phyloP scores from a whole-genome alignment of 1,284 basidiomycete genomes.

The Macrocystidia cucumis region DNA sequence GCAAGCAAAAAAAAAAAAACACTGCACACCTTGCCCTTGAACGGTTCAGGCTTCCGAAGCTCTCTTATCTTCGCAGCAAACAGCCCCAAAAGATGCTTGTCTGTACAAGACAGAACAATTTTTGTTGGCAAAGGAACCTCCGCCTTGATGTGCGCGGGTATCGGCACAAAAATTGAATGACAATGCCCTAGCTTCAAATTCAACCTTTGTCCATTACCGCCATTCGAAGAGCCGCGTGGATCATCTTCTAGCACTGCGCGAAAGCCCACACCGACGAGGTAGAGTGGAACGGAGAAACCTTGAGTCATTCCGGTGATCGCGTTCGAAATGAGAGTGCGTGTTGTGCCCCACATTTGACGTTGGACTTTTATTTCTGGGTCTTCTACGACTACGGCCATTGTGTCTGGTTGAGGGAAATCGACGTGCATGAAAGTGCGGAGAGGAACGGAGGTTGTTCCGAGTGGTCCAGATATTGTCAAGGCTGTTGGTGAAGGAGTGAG shows the following conservation, averaged over 20 bases:
- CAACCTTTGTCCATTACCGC: constrained; percentile 55
- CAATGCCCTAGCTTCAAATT: constrained; percentile 91
- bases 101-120: constrained; percentile 60
- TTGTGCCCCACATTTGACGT: constrained; percentile 89
- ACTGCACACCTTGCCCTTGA: constrained; percentile 86
- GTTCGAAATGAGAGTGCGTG: constrained; percentile 84
- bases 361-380: constrained; percentile 70
- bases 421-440: constrained; percentile 67
- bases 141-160: constrained; percentile 75
- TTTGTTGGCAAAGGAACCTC: constrained; percentile 67
- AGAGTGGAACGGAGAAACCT: constrained; percentile 79
- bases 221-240: constrained; percentile 55
- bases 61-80: constrained; percentile 85
- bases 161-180: constrained; percentile 78
- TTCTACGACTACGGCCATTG: constrained; percentile 60
- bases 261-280: constrained; percentile 94
- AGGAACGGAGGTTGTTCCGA: constrained; percentile 65
- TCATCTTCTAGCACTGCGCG: constrained; percentile 84
- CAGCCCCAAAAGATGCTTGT: constrained; percentile 75
- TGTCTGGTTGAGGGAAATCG: constrained; percentile 39
- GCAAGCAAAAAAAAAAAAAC: constrained; percentile 5
- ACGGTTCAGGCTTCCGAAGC: constrained; percentile 91
- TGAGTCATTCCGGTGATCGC: constrained; percentile 87
- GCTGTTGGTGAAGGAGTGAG: constrained; percentile 45
- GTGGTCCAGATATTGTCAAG: constrained; percentile 66